Base-by-base conservation (phyloP, 2,329 filamentous ascomycete species). In the Pseudocercospora macadamiae region DNA sequence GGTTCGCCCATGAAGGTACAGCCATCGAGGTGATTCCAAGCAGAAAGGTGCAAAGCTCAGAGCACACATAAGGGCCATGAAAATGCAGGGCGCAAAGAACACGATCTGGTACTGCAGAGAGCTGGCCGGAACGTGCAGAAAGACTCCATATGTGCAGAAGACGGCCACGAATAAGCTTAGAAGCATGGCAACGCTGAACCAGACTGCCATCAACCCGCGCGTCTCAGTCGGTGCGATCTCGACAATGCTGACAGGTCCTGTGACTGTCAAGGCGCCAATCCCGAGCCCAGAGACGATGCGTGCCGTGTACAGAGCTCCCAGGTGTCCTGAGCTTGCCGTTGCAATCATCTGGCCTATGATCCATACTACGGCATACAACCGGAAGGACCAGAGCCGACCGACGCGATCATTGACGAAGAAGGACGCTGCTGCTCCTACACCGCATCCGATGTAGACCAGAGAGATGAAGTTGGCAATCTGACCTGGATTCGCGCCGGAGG, bases 371-470 rank as follows among this genome's bases (percentile, higher is more conserved):
- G 69, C 69, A 63, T 79, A 79, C 1, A 78, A 61, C 0, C 76
- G 71, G 5, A 69, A 69, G 1, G 76, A 75, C 75, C 76, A 77
- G 19, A 74, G 64, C 1, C 76, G 72, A 1, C 77, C 76, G 19
- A 78, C 68, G 4, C 70, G 66, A 57, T 79, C 67, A 64, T 77
- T 76, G 62, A 77, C 57, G 63, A 77, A 75, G 65, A 75, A 78
- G 4, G 74, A 74, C 3, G 73, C 54, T 12, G 54, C 66, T 1
- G 74, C 69, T 1, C 73, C 73, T 3, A 70, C 60, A 34, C 65
- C 71, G 34, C 58, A 63, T 2, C 71, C 71, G 34, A 77, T 63
- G 54, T 76, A 72, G 18, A 74, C 81, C 26, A 77, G 60, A 3
- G 75, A 77, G 37, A 78, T 68, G 58, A 75, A 76, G 52, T 75